Percentiles rank a stretch among this genome's conserved stretches.
Conservation (phyloP, 495 filamentous ascomycete species). For the Friedmanniomyces simplex region DNA sequence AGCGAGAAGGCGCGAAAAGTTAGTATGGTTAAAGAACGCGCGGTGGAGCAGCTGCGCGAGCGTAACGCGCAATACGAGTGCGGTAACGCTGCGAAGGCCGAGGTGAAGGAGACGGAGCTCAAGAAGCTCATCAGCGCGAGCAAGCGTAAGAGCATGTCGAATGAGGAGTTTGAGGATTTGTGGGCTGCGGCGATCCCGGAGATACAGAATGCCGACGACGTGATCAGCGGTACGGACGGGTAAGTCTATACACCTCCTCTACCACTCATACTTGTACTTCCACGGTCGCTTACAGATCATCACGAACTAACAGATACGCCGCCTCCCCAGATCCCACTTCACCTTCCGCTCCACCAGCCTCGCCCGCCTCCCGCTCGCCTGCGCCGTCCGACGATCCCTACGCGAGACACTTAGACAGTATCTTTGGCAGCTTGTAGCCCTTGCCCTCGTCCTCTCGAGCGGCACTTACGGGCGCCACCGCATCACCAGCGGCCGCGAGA, state of each 20-base stretch:
- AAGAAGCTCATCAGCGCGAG: conserved; percentile 64
- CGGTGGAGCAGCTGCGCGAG: conserved; percentile 77
- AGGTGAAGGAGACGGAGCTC: conserved; percentile 64
- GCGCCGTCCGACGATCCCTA: conserved; percentile 79
- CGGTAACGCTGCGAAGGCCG: conserved; percentile 54
- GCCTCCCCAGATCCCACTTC: conserved; percentile 52
- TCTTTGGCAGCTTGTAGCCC: conserved; percentile 80
- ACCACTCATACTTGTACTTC: conserved; percentile 12
- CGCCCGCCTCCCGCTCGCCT: conserved; percentile 77
- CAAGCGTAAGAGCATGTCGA: conserved; percentile 65
- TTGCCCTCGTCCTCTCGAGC: conserved; percentile 43
- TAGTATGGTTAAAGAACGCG: conserved; percentile 75
- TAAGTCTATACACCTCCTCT: conserved; percentile 46
- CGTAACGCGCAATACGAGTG: conserved; percentile 84
- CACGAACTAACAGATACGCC: conserved; percentile 69
- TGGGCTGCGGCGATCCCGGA: conserved; percentile 83
- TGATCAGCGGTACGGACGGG: conserved; percentile 58
- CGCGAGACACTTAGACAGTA: conserved; percentile 86
- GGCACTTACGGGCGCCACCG: conserved; percentile 48
- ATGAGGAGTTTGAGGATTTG: conserved; percentile 84
- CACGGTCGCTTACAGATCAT: conserved; percentile 24
- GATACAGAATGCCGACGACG: conserved; percentile 69
- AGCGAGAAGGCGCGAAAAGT: conserved; percentile 82
- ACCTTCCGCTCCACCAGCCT: conserved; percentile 67
- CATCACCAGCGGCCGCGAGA: conserved; percentile 46